A percentile compares a stretch with the other conserved stretches of the same genome.
Evolutionary conservation across 345 rosid species (phyloP).

Genomic region (Hevea brasiliensis): DNA sequence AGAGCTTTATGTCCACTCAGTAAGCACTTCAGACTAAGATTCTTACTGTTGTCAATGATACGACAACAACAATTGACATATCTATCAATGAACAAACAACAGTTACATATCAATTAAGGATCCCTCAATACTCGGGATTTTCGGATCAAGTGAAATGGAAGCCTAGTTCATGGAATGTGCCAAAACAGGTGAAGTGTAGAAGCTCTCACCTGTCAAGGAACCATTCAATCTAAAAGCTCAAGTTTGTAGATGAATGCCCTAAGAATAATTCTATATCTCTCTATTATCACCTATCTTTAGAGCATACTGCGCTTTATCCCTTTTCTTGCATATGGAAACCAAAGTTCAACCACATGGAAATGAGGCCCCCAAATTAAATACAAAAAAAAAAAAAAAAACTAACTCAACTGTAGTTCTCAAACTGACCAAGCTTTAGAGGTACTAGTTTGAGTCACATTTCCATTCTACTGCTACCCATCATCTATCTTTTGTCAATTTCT

Average conservation of each 20-base stretch:
- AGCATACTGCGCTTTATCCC: conserved; percentile 23
- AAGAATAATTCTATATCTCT: too few relatives aligned
- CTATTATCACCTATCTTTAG: conserved; percentile 5
- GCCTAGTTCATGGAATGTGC: neutral
- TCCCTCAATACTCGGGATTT: neutral
- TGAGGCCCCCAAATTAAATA: neutral
- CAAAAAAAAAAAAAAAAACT: neutral
- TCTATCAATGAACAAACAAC: neutral
- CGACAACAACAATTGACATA: neutral
- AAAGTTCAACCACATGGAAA: conserved; percentile 20
- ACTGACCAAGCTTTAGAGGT: neutral
- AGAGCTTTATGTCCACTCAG: conserved; percentile 14
- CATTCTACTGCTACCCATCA: neutral
- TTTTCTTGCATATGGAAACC: conserved; percentile 14
- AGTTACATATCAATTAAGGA: neutral
- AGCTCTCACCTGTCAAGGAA: conserved; percentile 10
- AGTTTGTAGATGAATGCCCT: too few relatives aligned
- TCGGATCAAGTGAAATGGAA: neutral
- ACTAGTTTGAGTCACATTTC: neutral
- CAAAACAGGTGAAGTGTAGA: neutral
- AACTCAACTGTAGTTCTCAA: neutral
- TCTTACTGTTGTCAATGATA: neutral
- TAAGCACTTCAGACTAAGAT: conserved; percentile 11
- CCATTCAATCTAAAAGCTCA: too few relatives aligned
- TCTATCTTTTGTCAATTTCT: conserved; percentile 18